Evolutionary conservation across 345 rosid genomes (phyloP), one percentile per base, ranked within the genome.

Genomic region (Combretum micranthum): DNA sequence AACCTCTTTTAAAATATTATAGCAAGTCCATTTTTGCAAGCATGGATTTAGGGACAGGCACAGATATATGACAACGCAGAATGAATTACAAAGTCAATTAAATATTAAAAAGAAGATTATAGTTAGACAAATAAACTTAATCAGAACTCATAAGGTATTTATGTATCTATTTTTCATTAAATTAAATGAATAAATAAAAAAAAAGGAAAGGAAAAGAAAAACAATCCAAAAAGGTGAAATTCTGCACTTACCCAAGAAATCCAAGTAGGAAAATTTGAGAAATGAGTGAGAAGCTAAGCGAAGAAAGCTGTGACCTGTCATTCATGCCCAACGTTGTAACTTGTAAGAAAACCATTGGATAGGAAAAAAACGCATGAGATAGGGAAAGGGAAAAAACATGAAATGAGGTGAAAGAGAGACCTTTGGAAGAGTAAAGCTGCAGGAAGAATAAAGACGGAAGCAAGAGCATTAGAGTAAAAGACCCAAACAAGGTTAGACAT

Each of bases 381-480:
- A 32, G 15, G 43, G 12, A 15, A 26, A 44, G 45, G 42, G 19
- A 20, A 13, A 13, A 13, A 13, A 13, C 21, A 12, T 47, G 42
- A 22, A 19, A 25, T 4, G 1, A 13, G 6, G 45, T 0, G 54
- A 14, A 10, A 20, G 9, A 44, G 2, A 52, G 25, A 75, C 81
- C 81, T 75, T 75, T 76, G 77, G 76, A 71, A 61, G 72, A 82
- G 59, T 42, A 80, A 56, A 50, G 87, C 69, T 60, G 60, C 16
- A 7, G 84, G 87, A 43, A 82, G 79, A 58, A 85, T 76, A 61
- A 85, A 18, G 52, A 82, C 72, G 22, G 87, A 66, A 53, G 87
- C 85, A 17, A 85, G 69, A 43, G 82, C 68, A 57, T 82, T 82
- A 44, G 87, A 82, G 78, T 82, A 82, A n/a, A 66, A 70, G 57